Evolutionary conservation across 2,329 filamentous ascomycete genomes (phyloP).

Genomic region (Lecanicillium sp.): DNA sequence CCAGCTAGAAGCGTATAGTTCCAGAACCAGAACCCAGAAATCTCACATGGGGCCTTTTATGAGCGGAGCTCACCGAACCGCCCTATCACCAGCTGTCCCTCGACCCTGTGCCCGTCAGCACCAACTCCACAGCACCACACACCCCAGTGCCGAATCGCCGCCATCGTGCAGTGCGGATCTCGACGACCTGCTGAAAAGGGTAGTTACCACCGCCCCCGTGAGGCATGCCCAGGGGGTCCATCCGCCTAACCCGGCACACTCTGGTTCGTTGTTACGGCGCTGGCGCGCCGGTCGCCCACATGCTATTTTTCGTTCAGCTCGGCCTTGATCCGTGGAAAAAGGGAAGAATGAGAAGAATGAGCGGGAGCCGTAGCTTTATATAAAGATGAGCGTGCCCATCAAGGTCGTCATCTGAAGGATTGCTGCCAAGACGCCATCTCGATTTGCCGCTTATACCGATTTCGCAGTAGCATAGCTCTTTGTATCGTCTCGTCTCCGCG

Average conservation of each 20-base stretch:
- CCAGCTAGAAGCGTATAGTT: neutral
- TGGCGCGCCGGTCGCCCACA: neutral
- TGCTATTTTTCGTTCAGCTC: neutral
- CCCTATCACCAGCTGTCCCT: slow-evolving; percentile 6
- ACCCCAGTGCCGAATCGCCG: slow-evolving; percentile 17
- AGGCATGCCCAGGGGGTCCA: neutral
- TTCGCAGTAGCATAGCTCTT: neutral
- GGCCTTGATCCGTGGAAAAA: neutral
- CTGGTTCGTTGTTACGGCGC: neutral
- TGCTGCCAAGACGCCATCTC: slow-evolving; percentile 11
- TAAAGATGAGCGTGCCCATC: slow-evolving; percentile 12
- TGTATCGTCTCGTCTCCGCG: slow-evolving; percentile 10
- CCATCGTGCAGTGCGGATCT: slow-evolving; percentile 12
- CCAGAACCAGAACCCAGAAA: neutral
- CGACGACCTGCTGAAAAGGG: slow-evolving; percentile 19
- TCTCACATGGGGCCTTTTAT: neutral
- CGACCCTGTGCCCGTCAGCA: slow-evolving; percentile 9
- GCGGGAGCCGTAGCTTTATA: neutral
- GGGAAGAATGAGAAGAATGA: too few relatives aligned
- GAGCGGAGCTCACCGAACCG: slow-evolving; percentile 2
- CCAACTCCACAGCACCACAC: slow-evolving; percentile 1
- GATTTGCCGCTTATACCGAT: neutral
- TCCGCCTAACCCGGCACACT: neutral
- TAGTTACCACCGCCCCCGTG: slow-evolving; percentile 9
- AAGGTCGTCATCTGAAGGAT: neutral